Evolutionary conservation across 2,329 filamentous ascomycete species (phyloP), one percentile per base, ranked within the genome.

Genomic region (Gnomoniopsis sp.): DNA sequence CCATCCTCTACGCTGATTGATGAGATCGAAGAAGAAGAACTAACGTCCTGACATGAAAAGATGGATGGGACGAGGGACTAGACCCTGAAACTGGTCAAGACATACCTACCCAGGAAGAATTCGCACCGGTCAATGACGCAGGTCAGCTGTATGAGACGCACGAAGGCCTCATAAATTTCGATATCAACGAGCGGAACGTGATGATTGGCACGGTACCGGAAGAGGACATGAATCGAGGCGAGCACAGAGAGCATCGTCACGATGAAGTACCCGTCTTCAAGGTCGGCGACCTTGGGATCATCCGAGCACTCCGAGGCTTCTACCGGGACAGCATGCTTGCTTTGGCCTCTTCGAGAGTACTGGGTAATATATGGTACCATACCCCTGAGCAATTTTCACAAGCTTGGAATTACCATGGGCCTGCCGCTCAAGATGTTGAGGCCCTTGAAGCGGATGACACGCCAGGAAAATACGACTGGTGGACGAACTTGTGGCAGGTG

Each of bases 151-250:
- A 15, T 30, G 15, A 8, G 15, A 56, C 54, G 14, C n/a, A 34
- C 19, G 3, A 22, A 7, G 55, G 55, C 26, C 23, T 51, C 17
- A 15, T 57, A 17, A 6, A 57, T 17, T 57, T 57, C 19, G 55
- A 57, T 26, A 57, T 57, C 23, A 57, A 57, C 34, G 55, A 57
- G 19, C 55, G 55, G 10, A 57, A 57, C 23, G 23, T 57, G 22
- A 51, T 57, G 55, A n/a, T 57, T 15, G 55, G 55, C 6, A 48
- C 44, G 26, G 23, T n/a, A 8, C 11, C 33, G 48, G 7, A 36
- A 7, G 38, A 46, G 2, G 7, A 36, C 33, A 17, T 38, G 34
- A 38, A 38, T 15, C 34, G 34, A 8, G 34, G 34, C 34, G 34
- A 8, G 11, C 33, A 17, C 17, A 36, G 36, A 17, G 34, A 21